phyloP scores from a whole-genome alignment of 345 rosid species.

The Cardamine resedifolia region DNA sequence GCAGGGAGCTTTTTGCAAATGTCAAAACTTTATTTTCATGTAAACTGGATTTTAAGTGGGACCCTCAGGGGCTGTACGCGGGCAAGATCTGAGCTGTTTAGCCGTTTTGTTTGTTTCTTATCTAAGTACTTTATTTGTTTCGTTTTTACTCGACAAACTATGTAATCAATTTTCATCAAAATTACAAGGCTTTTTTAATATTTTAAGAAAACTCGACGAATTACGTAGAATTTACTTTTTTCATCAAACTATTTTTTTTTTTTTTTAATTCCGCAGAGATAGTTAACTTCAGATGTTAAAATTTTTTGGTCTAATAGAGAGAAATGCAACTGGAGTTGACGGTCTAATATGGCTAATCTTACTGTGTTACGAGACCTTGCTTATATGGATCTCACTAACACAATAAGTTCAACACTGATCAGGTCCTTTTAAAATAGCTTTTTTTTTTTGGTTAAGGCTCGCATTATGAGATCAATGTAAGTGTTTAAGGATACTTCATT shows the following conservation, averaged over 20 bases:
- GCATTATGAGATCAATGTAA: neutral
- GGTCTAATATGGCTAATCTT: neutral
- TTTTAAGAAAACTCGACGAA: neutral
- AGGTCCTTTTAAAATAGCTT: neutral
- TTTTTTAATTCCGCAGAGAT: neutral
- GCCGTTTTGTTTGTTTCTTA: slow-evolving; percentile 29
- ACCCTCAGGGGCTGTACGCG: slow-evolving; percentile 34
- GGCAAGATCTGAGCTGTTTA: slow-evolving; percentile 36
- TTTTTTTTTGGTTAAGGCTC: neutral
- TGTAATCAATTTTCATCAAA: neutral
- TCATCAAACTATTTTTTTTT: neutral
- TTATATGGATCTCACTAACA: too few species aligned
- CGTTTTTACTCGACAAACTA: neutral
- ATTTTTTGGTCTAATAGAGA: neutral
- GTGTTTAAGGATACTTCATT: neutral
- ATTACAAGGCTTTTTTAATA: neutral
- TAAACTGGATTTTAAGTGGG: slow-evolving; percentile 24
- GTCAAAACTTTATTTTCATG: neutral
- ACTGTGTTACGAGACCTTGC: too few species aligned
- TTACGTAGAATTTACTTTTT: neutral
- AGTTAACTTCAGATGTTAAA: neutral
- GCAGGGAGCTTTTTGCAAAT: too few species aligned
- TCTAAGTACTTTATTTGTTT: neutral
- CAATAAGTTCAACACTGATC: too few species aligned
- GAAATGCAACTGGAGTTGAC: neutral